Evolutionary conservation across 176 grass and related monocot genomes (phyloP).

Genomic region (Olyra latifolia): DNA sequence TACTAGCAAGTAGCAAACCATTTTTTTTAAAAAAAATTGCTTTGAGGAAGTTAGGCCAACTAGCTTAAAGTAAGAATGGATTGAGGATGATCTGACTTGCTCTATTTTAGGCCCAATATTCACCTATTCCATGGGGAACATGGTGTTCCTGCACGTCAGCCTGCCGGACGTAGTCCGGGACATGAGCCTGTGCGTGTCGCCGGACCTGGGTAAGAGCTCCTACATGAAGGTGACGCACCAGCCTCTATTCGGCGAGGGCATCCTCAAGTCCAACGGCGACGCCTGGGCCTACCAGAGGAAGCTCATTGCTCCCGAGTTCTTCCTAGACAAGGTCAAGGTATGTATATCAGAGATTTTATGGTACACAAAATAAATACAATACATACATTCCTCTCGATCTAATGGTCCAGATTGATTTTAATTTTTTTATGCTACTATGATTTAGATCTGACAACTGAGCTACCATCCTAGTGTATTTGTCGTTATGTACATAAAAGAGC

Average conservation of each 20-base stretch:
- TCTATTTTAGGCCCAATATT: conserved; percentile 56
- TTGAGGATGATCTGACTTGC: too few species aligned
- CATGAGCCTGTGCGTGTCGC: conserved; percentile 54
- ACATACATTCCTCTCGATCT: too few species aligned
- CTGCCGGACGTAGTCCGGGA: conserved; percentile 62
- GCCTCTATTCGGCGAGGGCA: conserved; percentile 82
- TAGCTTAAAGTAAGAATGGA: neutral
- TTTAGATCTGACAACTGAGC: too few species aligned
- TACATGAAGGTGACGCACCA: conserved; percentile 85
- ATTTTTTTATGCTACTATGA: too few species aligned
- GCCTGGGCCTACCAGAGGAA: conserved; percentile 63
- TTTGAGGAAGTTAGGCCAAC: too few species aligned
- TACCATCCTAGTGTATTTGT: too few species aligned
- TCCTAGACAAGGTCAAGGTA: conserved; percentile 76
- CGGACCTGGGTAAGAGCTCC: conserved; percentile 80
- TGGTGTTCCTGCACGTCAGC: conserved; percentile 74
- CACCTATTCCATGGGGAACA: conserved; percentile 62
- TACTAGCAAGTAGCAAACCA: too few species aligned
- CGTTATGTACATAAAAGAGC: too few species aligned
- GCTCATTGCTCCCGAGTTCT: conserved; percentile 89
- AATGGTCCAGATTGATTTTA: too few species aligned
- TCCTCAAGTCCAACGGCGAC: conserved; percentile 84
- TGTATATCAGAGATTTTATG: too few species aligned
- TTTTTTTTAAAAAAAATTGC: too few species aligned
- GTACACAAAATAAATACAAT: too few species aligned